These are phyloP conservation scores for Prunus salicina DNA, from an alignment of 306 rosid genomes.

Conservation along the genomic window DNA sequence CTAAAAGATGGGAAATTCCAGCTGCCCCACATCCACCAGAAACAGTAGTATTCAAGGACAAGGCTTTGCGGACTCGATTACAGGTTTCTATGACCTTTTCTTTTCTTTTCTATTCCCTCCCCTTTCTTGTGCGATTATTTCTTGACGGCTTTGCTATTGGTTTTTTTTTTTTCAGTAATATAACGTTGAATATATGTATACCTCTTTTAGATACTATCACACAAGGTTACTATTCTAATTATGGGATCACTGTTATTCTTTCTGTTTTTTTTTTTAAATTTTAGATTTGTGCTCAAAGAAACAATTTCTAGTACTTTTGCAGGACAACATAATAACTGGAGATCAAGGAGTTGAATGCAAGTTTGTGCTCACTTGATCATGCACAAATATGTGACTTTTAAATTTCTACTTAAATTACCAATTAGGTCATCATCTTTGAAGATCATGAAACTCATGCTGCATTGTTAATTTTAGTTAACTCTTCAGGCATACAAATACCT, in stretches of 20 bases:
- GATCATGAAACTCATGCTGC: neutral
- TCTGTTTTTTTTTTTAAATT: neutral
- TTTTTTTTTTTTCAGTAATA: neutral
- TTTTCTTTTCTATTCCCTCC: conserved; percentile 3
- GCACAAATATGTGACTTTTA: neutral
- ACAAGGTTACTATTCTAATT: neutral
- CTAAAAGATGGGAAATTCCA: conserved; percentile 83
- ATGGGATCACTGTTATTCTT: neutral
- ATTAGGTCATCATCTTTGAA: neutral
- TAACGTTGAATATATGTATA: neutral
- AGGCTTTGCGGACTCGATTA: conserved; percentile 74
- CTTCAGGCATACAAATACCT: neutral
- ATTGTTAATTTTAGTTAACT: neutral
- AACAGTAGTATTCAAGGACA: conserved; percentile 61
- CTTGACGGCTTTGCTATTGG: neutral
- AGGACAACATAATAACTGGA: neutral
- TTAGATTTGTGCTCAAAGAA: neutral
- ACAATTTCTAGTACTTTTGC: neutral
- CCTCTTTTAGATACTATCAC: neutral
- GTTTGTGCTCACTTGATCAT: neutral
- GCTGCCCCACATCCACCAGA: conserved; percentile 67
- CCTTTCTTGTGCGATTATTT: neutral
- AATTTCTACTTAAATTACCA: neutral
- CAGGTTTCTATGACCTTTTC: conserved; percentile 38
- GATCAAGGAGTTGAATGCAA: neutral